Evolutionary conservation across 2,329 filamentous ascomycete species (phyloP), one percentile per base, ranked within the genome.

Genomic region (Calonectria naviculata): DNA sequence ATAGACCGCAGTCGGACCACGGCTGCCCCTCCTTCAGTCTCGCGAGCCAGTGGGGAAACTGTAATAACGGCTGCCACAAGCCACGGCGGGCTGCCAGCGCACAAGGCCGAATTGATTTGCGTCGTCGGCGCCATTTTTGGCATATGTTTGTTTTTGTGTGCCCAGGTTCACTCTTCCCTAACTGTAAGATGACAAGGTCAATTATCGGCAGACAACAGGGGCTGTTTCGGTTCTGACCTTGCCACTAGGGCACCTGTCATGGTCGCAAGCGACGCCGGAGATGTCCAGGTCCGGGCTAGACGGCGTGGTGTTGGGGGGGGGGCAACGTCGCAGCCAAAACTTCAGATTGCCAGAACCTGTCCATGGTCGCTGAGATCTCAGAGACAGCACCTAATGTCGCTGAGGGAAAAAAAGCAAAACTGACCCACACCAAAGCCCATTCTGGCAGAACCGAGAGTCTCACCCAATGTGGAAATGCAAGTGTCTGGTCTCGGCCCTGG

Each of bases 351-450:
- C 10, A 49, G 21, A 31, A 34, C 29, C 56, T 58, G 42, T 34
- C 41, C 52, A 38, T 7, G 52, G 49, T 31, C 42, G 47, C 60
- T 29, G 42, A 31, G 41, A 54, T 58, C 56, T 38, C 12, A 24
- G 29, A 41, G 24, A 24, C 28, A 44, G 58, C 47, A 17, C 46
- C 26, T 24, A 65, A 26, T 31, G 38, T 24, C 21, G 24, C 28
- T 17, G 21, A 10, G 29, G 29, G 28, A 21, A 56, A 68, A 66
- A 71, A 68, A 68, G 60, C 52, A 73, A 67, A 65, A 52, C 60
- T 49, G 58, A 54, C 54, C 56, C 62, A 70, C 52, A 47, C 31
- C 41, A 19, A 31, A 7, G 31, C 36, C 64, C 56, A 29, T 58
- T 61, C 21, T 21, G 42, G 65, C 26, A 4, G 31, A 58, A n/a